A percentile compares a stretch with the other conserved stretches of the same genome.
Evolutionary conservation across 371 early-diverging fungal species (phyloP).

Genomic region (Mortierella sp.): DNA sequence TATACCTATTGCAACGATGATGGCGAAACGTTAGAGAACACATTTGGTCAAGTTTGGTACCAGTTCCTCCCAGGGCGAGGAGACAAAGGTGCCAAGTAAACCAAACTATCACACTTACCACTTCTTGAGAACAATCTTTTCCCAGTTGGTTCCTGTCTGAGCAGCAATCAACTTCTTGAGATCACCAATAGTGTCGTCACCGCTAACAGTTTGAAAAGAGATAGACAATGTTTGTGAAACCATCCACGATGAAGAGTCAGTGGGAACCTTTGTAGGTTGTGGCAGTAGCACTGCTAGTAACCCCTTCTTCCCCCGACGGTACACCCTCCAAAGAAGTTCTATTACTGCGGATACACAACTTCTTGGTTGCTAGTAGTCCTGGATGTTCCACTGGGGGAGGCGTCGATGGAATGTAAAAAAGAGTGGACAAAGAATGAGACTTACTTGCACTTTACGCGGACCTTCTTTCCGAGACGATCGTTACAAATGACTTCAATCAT

Average conservation of each 20-base stretch:
- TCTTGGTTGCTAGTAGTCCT: too few species aligned
- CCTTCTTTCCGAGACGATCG: slow-evolving; percentile 95
- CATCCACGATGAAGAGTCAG: too few species aligned
- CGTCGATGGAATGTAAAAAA: background rate
- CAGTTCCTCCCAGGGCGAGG: too few species aligned
- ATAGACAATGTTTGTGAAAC: background rate
- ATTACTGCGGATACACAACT: too few species aligned
- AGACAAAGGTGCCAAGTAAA: background rate
- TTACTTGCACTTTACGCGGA: slow-evolving; percentile 91
- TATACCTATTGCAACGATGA: slow-evolving; percentile 62
- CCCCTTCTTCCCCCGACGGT: too few species aligned
- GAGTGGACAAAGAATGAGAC: slow-evolving; percentile 19
- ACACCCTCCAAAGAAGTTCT: too few species aligned
- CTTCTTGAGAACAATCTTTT: slow-evolving; percentile 93
- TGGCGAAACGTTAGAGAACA: background rate
- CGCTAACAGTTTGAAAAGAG: slow-evolving; percentile 58
- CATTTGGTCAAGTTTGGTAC: background rate
- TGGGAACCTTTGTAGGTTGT: too few species aligned
- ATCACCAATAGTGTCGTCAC: slow-evolving; percentile 89
- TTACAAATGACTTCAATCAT: slow-evolving; percentile 81
- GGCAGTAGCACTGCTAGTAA: too few species aligned
- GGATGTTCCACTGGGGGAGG: background rate
- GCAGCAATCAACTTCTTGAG: slow-evolving; percentile 93
- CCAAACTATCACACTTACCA: slow-evolving; percentile 61
- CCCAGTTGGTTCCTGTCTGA: slow-evolving; percentile 91